Evolutionary conservation across 352 stramenopile genomes (phyloP).

Genomic region (Globisporangium mamillatum): DNA sequence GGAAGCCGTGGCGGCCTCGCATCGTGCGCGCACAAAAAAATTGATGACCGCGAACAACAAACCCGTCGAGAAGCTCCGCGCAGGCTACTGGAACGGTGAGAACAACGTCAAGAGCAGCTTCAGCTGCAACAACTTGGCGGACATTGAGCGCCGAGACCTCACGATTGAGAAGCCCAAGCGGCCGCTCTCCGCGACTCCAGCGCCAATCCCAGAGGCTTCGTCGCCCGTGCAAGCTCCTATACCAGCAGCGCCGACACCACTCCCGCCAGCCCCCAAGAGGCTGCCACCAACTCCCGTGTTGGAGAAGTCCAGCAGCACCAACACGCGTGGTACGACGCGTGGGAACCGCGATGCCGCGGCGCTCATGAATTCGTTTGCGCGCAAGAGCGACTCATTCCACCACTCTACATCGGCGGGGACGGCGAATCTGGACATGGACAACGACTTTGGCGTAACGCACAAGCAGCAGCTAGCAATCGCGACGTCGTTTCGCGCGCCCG

Average conservation of each 20-base stretch:
- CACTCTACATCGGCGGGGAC: constrained; percentile 30
- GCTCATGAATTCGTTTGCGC: constrained; percentile 31
- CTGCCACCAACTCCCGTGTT: constrained; percentile 5
- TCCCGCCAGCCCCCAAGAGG: constrained; percentile 11
- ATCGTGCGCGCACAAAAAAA: constrained; percentile 51
- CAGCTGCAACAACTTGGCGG: constrained; percentile 75
- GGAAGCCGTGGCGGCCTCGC: constrained; percentile 60
- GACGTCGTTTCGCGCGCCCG: constrained; percentile 28
- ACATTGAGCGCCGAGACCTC: constrained; percentile 54
- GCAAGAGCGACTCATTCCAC: constrained; percentile 54
- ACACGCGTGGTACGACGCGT: constrained; percentile 31
- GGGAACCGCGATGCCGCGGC: constrained; percentile 27
- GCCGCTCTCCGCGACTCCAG: background rate
- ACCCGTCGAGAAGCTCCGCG: constrained; percentile 42
- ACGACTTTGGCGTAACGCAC: constrained; percentile 36
- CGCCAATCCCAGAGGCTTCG: background rate
- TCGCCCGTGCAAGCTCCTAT: background rate
- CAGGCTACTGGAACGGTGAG: constrained; percentile 67
- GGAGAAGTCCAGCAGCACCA: constrained; percentile 38
- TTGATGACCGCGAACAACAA: constrained; percentile 26
- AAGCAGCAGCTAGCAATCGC: constrained; percentile 41
- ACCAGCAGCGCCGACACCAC: background rate
- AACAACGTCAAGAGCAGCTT: constrained; percentile 81
- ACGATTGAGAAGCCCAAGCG: constrained; percentile 32
- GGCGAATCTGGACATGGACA: constrained; percentile 18